Evolutionary conservation across 306 rosid species (phyloP).

Genomic region (Lathyrus tuberosus): DNA sequence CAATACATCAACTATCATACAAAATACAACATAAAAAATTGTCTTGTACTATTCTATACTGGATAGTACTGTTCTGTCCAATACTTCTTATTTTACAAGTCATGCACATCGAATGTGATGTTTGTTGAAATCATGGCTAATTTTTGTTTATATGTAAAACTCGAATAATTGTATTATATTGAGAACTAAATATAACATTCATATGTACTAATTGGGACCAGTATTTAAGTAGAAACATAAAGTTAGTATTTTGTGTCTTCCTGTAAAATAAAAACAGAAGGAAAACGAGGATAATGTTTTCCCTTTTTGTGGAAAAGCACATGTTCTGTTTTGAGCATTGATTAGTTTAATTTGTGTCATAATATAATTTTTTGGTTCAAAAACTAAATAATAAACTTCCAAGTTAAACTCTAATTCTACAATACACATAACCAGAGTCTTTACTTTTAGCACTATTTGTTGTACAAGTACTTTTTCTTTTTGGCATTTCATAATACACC

Average conservation of each 20-base stretch:
- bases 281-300: conserved; percentile 4
- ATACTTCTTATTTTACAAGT: too few relatives aligned
- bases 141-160: too few relatives aligned
- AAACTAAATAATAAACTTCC: neutral
- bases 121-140: neutral
- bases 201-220: too few relatives aligned
- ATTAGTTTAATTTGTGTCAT: conserved; percentile 9
- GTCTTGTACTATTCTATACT: too few relatives aligned
- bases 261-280: neutral
- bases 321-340: neutral
- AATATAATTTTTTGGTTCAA: neutral
- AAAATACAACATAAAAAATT: too few relatives aligned
- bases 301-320: neutral
- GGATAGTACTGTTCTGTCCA: too few relatives aligned
- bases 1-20: too few relatives aligned
- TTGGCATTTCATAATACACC: too few relatives aligned
- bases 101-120: too few relatives aligned
- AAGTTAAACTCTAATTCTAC: conserved; percentile 1
- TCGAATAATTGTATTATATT: too few relatives aligned
- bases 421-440: neutral
- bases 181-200: too few relatives aligned
- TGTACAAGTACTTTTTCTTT: neutral
- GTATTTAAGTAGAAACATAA: neutral
- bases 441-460: neutral
- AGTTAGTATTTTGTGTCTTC: neutral